Evolutionary conservation across 208 protist genomes (phyloP), one percentile per base, ranked within the genome.

Genomic region (Lotmaria passim): DNA sequence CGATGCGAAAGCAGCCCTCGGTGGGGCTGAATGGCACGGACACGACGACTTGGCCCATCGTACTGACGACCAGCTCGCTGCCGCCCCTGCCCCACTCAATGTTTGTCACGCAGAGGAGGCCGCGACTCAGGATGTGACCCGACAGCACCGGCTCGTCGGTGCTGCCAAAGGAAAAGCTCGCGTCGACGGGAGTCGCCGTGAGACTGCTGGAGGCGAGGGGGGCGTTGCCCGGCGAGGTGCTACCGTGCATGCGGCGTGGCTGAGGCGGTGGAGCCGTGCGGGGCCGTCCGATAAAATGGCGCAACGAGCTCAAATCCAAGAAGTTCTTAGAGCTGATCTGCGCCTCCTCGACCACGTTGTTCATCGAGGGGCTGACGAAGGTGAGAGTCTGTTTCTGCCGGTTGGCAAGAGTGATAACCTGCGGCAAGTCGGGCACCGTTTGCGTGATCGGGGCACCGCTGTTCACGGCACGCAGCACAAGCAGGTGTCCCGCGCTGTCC

Each of bases 51-150:
- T 92, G 85, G 11, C 82, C 86, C 83, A 93, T 87, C 19, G 90
- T 93, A 63, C 87, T 92, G 21, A 96, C 83, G 3, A 93, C 65
- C 5, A 95, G 56, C 71, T 93, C 85, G 0, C 74, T 57, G 6
- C 52, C 14, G 31, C 79, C 76, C 17, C 65, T 53, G 19, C 57
- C 55, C 23, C 71, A 72, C 12, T 73, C 60, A 38, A 80, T 51
- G 30, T 48, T 59, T 17, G 86, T 68, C 11, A 86, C 66, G 52
- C 73, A 81, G 30, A 93, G 62, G 0, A 95, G 48, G n/a, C 90
- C 90, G 5, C 85, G 80, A 47, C 87, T 93, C 7, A 95, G 72
- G 17, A 95, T 67, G 58, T 91, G 81, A n/a, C 90, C 90, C 2
- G 79, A 58, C n/a, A 67, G 28, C 11, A 23, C 15, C 7, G 31